phyloP scores from a whole-genome alignment of 768 basidiomycete species.

The Pleurotus ostreatus region DNA sequence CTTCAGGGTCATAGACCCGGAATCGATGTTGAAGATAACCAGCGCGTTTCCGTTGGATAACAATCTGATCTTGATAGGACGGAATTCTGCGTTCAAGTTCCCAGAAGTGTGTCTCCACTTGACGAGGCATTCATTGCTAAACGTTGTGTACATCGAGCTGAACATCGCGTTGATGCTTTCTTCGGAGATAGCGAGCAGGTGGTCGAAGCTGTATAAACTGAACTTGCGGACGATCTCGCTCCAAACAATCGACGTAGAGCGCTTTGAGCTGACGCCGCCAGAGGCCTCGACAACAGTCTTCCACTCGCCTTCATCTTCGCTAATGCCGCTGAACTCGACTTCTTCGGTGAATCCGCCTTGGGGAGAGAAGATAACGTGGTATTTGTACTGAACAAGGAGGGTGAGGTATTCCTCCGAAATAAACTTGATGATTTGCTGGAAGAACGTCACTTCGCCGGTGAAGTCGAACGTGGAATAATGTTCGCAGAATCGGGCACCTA shows the following conservation, averaged over 20 bases:
- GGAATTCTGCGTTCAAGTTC: slow-evolving; percentile 5
- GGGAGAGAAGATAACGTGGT: slow-evolving; percentile 3
- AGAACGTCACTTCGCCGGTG: neutral
- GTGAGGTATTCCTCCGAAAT: slow-evolving; percentile 4
- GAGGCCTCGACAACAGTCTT: neutral
- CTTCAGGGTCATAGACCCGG: neutral
- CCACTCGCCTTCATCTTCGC: slow-evolving; percentile 4
- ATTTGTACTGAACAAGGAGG: slow-evolving; percentile 1
- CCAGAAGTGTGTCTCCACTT: neutral
- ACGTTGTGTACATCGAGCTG: neutral
- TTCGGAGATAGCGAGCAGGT: slow-evolving; percentile 10
- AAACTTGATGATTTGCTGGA: neutral
- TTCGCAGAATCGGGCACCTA: neutral
- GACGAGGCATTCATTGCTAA: neutral
- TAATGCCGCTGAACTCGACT: slow-evolving; percentile 3
- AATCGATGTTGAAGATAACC: slow-evolving; percentile 9
- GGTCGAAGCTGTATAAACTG: slow-evolving; percentile 6
- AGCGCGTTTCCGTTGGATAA: slow-evolving; percentile 8
- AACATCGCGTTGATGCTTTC: slow-evolving; percentile 10
- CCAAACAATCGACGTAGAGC: slow-evolving; percentile 4
- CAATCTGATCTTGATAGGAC: slow-evolving; percentile 7
- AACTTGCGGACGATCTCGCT: slow-evolving; percentile 7
- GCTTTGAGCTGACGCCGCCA: neutral
- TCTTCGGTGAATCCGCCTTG: neutral
- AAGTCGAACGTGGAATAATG: neutral